These are phyloP conservation scores for Dipodascus geniculatus DNA, from an alignment of 805 yeast genomes.

Conservation along the genomic window DNA sequence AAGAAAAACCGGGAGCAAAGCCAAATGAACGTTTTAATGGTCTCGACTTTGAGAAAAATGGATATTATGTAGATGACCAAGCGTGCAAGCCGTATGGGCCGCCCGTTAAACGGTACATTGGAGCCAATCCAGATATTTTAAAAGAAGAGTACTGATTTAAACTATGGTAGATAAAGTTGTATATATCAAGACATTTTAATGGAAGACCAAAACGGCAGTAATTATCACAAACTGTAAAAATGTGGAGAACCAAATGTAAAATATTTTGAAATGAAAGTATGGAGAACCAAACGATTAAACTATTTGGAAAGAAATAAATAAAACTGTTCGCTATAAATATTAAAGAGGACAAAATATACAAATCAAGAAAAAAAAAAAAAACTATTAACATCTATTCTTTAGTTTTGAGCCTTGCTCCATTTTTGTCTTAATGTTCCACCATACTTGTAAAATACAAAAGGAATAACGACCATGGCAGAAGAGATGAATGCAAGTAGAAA, in stretches of 20 bases:
- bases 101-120: background rate
- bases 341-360: background rate
- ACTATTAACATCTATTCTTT: background rate
- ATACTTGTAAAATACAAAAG: slow-evolving; percentile 35
- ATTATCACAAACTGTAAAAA: too few species aligned
- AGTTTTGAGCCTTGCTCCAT: slow-evolving; percentile 7
- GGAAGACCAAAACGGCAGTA: too few species aligned
- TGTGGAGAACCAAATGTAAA: background rate
- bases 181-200: too few species aligned
- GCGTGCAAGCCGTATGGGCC: background rate
- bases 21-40: background rate
- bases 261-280: background rate
- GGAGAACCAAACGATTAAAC: background rate
- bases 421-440: slow-evolving; percentile 30
- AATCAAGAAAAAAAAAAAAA: background rate
- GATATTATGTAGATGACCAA: background rate
- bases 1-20: background rate
- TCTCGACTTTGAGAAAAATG: background rate
- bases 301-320: too few species aligned
- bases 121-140: background rate
- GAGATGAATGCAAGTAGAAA: slow-evolving; percentile 44
- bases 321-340: background rate
- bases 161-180: too few species aligned
- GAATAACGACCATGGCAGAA: slow-evolving; percentile 38
- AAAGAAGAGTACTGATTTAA: background rate